Evolutionary conservation across 2,329 filamentous ascomycete species (phyloP).

Genomic region (Xylaria sp.): DNA sequence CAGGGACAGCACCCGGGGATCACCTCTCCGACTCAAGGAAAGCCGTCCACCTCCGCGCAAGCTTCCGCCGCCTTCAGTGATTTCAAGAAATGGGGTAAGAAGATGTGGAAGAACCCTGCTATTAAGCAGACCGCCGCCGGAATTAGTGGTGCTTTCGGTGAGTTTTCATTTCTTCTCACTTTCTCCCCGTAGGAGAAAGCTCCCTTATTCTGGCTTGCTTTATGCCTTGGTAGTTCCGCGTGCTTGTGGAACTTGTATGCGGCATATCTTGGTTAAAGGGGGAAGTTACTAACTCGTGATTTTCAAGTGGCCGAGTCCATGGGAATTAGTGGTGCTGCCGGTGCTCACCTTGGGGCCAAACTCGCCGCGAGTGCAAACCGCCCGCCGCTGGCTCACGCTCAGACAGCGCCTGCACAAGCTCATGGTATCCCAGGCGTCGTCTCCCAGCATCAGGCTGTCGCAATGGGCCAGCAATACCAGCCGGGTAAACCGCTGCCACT

Average conservation of each 20-base stretch:
- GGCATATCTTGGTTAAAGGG: slow-evolving; percentile 1
- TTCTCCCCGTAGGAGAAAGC: slow-evolving; percentile 22
- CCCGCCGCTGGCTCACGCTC: slow-evolving; percentile 33
- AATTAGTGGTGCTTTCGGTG: slow-evolving; percentile 44
- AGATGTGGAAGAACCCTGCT: slow-evolving; percentile 44
- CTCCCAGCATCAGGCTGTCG: slow-evolving; percentile 19
- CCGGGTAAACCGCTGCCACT: slow-evolving; percentile 14
- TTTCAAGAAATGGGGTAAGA: slow-evolving; percentile 50
- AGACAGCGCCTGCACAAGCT: slow-evolving; percentile 35
- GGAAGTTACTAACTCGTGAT: slow-evolving; percentile 19
- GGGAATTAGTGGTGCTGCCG: slow-evolving; percentile 28
- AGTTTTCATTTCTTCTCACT: slow-evolving; percentile 12
- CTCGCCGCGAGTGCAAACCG: slow-evolving; percentile 28
- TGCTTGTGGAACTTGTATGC: slow-evolving; percentile 25
- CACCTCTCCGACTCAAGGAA: slow-evolving; percentile 31
- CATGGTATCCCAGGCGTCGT: slow-evolving; percentile 17
- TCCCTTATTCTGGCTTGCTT: slow-evolving; percentile 34
- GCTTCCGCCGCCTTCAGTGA: slow-evolving; percentile 43
- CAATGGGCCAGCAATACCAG: slow-evolving; percentile 27
- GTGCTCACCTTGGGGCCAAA: slow-evolving; percentile 33
- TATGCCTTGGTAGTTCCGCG: slow-evolving; percentile 9
- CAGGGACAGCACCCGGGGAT: slow-evolving; percentile 28
- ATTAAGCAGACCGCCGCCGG: slow-evolving; percentile 45
- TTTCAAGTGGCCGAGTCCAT: slow-evolving; percentile 37
- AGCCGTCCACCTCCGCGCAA: slow-evolving; percentile 42